These are phyloP conservation scores for Pyrus communis DNA, from an alignment of 306 rosid genomes.

Conservation along the genomic window DNA sequence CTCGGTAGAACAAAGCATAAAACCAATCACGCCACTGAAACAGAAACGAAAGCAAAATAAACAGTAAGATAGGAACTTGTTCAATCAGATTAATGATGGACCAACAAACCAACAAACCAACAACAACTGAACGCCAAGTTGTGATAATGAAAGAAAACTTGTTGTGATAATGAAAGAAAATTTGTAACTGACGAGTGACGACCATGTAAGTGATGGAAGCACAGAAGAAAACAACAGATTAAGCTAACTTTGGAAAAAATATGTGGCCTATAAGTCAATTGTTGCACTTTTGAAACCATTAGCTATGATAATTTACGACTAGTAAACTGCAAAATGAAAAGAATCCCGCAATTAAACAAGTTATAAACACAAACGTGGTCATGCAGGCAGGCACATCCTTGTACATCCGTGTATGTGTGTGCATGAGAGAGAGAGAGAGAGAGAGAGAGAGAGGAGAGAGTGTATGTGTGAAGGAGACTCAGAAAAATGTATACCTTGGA, in stretches of 20 bases:
- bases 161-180: not conserved
- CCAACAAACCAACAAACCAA: not conserved
- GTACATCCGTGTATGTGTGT: not conserved
- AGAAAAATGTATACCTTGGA: constrained; percentile 55
- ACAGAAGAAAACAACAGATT: not conserved
- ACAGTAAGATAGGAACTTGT: not conserved
- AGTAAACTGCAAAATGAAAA: not conserved
- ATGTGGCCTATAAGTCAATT: not conserved
- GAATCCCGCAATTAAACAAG: not conserved
- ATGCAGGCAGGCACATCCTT: not conserved
- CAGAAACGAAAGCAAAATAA: not conserved
- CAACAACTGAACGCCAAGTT: not conserved
- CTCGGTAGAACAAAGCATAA: constrained; percentile 98
- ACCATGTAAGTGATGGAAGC: not conserved
- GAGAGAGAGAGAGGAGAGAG: not conserved
- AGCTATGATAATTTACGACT: not conserved
- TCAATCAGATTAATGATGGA: not conserved
- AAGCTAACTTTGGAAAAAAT: not conserved
- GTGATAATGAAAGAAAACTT: not conserved
- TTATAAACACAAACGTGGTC: not conserved
- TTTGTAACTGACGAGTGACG: not conserved
- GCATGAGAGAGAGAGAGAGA: not conserved
- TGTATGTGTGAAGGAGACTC: not conserved
- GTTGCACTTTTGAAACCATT: not conserved
- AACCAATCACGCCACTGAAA: constrained; percentile 97